Conservation (phyloP, 805 yeast genomes). For the Pichia membranifaciens region DNA sequence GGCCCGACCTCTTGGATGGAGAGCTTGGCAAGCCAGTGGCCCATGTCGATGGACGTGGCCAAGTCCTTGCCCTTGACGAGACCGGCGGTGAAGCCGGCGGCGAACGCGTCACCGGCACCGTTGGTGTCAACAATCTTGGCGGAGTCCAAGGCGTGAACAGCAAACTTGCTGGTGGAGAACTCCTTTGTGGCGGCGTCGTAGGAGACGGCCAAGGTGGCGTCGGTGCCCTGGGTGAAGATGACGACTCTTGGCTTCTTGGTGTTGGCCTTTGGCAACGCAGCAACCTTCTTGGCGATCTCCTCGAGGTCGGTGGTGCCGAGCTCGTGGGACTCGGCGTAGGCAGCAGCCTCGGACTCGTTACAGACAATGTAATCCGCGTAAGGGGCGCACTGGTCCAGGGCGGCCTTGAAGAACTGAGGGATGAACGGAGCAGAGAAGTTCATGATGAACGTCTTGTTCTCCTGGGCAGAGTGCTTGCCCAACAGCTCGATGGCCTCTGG, state of each 20-base stretch:
- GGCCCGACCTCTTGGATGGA: slow-evolving; percentile 95
- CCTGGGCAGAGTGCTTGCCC: slow-evolving; percentile 74
- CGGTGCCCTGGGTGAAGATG: slow-evolving; percentile 91
- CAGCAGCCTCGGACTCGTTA: slow-evolving; percentile 95
- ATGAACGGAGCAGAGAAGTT: slow-evolving; percentile 97
- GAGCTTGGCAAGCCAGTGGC: slow-evolving; percentile 94
- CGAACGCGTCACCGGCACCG: slow-evolving; percentile 99
- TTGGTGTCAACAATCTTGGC: slow-evolving; percentile 81
- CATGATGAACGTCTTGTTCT: slow-evolving; percentile 48
- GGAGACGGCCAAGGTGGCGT: slow-evolving; percentile 76
- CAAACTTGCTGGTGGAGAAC: slow-evolving; percentile 44
- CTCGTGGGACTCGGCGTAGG: slow-evolving; percentile 84
- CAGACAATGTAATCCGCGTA: slow-evolving; percentile 90
- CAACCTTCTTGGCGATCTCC: slow-evolving; percentile 77
- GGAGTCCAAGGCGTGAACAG: slow-evolving; percentile 67
- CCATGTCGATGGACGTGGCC: slow-evolving; percentile 61
- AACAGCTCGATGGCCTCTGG: slow-evolving; percentile 87
- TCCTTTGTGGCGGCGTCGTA: slow-evolving; percentile 45
- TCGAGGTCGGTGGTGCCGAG: slow-evolving; percentile 54
- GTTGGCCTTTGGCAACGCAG: slow-evolving; percentile 72
- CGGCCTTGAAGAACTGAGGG: slow-evolving; percentile 91
- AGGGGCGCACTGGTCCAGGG: slow-evolving; percentile 71
- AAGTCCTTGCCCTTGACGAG: slow-evolving; percentile 67
- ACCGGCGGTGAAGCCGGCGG: slow-evolving; percentile 92
- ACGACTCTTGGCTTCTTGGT: slow-evolving; percentile 70